Evolutionary conservation across 805 yeast species (phyloP).

Genomic region (Candida ulmi): DNA sequence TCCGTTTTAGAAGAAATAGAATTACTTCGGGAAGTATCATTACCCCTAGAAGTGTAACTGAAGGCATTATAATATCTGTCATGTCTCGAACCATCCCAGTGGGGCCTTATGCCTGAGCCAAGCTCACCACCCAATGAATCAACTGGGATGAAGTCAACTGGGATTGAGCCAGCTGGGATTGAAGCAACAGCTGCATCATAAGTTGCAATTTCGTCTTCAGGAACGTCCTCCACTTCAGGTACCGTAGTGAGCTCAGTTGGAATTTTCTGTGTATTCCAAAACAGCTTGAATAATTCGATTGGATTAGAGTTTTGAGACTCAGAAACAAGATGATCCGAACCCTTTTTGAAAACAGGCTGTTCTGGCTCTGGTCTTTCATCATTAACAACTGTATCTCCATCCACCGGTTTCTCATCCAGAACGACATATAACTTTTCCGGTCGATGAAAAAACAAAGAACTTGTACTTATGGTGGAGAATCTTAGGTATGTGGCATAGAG

Average conservation of each 20-base stretch:
- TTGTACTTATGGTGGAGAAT: neutral
- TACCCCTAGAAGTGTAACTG: too few species aligned
- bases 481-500: neutral
- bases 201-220: neutral
- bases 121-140: too few species aligned
- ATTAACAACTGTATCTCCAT: too few species aligned
- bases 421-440: neutral
- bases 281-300: neutral
- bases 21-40: neutral
- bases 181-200: neutral
- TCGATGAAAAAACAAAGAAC: neutral
- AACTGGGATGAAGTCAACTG: too few species aligned
- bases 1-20: neutral
- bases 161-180: too few species aligned
- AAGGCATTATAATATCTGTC: too few species aligned
- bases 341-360: neutral
- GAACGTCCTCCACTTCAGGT: neutral
- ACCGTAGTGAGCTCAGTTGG: neutral
- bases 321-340: too few species aligned
- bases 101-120: too few species aligned
- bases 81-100: too few species aligned
- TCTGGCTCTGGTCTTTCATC: too few species aligned
- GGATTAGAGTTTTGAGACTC: neutral
- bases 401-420: too few species aligned
- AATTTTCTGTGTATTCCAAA: neutral